phyloP scores from a whole-genome alignment of 1,284 basidiomycete species.

The Tylopilus microsporus region DNA sequence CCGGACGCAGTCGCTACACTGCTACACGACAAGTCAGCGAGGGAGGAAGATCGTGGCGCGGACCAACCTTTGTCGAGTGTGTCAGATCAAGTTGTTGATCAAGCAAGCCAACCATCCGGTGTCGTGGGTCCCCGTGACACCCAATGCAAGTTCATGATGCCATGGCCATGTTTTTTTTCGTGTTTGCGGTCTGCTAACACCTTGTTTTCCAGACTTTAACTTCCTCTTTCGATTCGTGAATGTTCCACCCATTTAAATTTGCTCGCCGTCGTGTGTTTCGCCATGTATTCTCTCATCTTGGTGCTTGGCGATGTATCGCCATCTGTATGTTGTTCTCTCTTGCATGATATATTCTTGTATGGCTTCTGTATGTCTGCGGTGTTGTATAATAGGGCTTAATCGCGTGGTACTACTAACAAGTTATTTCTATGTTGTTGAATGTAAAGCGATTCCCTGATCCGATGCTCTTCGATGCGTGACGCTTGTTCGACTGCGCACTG shows the following conservation, averaged over 20 bases:
- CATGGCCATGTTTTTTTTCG: too few species aligned
- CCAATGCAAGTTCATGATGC: conserved; percentile 11
- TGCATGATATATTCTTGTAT: conserved; percentile 4
- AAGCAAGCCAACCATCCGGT: conserved; percentile 21
- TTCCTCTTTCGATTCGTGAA: not conserved
- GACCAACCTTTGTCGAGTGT: conserved; percentile 27
- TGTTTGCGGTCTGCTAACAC: too few species aligned
- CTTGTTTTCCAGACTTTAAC: conserved; percentile 10
- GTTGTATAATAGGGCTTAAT: conserved; percentile 8
- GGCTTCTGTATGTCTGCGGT: not conserved
- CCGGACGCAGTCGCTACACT: conserved; percentile 27
- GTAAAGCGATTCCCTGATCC: too few species aligned
- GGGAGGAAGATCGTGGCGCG: conserved; percentile 20
- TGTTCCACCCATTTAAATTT: not conserved
- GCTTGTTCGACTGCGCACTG: too few species aligned
- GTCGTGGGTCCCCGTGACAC: conserved; percentile 18
- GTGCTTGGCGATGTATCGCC: not conserved
- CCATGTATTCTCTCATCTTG: conserved; percentile 4
- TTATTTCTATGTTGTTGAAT: not conserved
- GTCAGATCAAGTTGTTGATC: conserved; percentile 32
- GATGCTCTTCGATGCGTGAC: too few species aligned
- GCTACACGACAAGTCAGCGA: conserved; percentile 19
- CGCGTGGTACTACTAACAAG: not conserved
- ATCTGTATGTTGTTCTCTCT: not conserved
- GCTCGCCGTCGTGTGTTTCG: not conserved